Conservation (phyloP, 2,329 filamentous ascomycete genomes). For the Ophiostoma piceae region DNA sequence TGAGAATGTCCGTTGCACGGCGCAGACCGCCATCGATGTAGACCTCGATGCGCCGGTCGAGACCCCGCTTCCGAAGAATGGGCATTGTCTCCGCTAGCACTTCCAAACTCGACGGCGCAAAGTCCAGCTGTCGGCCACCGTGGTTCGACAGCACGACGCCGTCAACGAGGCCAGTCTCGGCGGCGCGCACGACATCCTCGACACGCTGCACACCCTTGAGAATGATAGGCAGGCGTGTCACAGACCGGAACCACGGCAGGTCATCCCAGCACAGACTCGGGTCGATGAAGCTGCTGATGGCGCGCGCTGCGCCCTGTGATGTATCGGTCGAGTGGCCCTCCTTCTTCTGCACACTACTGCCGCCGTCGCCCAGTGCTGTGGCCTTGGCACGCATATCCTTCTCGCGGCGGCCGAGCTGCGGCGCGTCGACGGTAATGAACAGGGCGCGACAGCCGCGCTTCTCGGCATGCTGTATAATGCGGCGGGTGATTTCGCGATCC, state of each 20-base stretch:
- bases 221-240: constrained; percentile 92
- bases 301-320: constrained; percentile 85
- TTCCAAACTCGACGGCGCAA: constrained; percentile 82
- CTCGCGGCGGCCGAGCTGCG: constrained; percentile 87
- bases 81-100: constrained; percentile 92
- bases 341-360: constrained; percentile 78
- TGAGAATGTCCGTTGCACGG: constrained; percentile 88
- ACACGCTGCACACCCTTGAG: constrained; percentile 95
- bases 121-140: constrained; percentile 89
- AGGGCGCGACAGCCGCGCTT: constrained; percentile 85
- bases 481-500: constrained; percentile 81
- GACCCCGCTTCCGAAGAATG: constrained; percentile 65
- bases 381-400: constrained; percentile 98
- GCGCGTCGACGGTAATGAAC: constrained; percentile 97
- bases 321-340: constrained; percentile 70
- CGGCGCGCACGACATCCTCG: constrained; percentile 86
- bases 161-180: constrained; percentile 67
- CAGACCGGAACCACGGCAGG: constrained; percentile 83
- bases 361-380: constrained; percentile 56
- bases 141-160: constrained; percentile 95
- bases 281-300: constrained; percentile 96
- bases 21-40: constrained; percentile 88
- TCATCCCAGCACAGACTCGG: constrained; percentile 90
- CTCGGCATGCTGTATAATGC: constrained; percentile 89
- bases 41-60: constrained; percentile 74